These are phyloP conservation scores for Orobanche coerulescens DNA, from an alignment of 257 asterid genomes.

Conservation along the genomic window DNA sequence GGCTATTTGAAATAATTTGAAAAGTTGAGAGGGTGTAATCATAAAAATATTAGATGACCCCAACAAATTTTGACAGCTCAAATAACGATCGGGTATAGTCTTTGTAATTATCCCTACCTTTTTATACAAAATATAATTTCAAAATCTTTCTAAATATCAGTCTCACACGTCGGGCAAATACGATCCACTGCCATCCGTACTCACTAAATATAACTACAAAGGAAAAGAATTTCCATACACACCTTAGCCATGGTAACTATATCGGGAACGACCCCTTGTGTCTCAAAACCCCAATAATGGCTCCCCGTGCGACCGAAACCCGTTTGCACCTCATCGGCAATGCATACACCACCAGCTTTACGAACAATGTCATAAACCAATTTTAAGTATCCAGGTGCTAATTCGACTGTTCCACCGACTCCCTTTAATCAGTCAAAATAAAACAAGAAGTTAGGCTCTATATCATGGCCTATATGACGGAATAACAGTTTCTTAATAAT, in stretches of 20 bases:
- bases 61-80: too few relatives aligned
- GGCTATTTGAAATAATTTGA: too few relatives aligned
- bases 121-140: too few relatives aligned
- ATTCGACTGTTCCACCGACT: slow-evolving; percentile 95
- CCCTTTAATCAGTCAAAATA: slow-evolving; percentile 53
- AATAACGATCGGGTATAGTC: too few relatives aligned
- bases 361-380: slow-evolving; percentile 71
- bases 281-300: slow-evolving; percentile 97
- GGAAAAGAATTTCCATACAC: background rate
- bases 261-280: slow-evolving; percentile 88
- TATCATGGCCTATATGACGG: background rate
- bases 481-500: too few relatives aligned
- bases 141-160: too few relatives aligned
- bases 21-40: too few relatives aligned
- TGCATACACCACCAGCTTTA: slow-evolving; percentile 94
- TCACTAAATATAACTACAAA: background rate
- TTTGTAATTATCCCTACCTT: too few relatives aligned
- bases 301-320: slow-evolving; percentile 97
- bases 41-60: too few relatives aligned
- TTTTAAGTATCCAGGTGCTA: slow-evolving; percentile 93
- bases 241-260: slow-evolving; percentile 99
- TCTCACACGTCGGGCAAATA: too few relatives aligned
- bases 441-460: slow-evolving; percentile 9
- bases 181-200: too few relatives aligned
- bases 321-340: slow-evolving; percentile 96